Conservation (phyloP, 1,139 yeast genomes). For the Entelexis paramagnoliae region DNA sequence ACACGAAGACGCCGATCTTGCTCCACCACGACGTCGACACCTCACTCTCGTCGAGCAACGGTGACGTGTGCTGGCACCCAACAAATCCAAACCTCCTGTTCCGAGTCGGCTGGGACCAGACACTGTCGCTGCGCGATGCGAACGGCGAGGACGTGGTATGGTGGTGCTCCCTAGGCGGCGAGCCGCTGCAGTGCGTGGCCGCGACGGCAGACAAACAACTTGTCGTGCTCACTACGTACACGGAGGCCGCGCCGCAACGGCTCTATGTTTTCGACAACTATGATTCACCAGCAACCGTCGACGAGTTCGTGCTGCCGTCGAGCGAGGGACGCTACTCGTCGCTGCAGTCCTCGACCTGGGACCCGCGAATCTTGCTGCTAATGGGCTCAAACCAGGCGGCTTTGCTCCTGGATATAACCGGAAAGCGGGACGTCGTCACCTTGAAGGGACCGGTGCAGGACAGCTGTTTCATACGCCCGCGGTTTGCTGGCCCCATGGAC, state of each 20-base stretch:
- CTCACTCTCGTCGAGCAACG: background rate
- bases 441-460: conserved; percentile 21
- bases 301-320: background rate
- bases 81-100: conserved; percentile 1
- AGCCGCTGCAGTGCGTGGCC: background rate
- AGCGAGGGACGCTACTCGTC: conserved; percentile 5
- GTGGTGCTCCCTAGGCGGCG: background rate
- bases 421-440: conserved; percentile 50
- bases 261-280: conserved; percentile 1
- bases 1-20: background rate
- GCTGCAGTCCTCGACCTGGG: conserved; percentile 11
- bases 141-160: background rate
- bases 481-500: conserved; percentile 63
- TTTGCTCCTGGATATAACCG: conserved; percentile 40
- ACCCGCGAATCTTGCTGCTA: conserved; percentile 33
- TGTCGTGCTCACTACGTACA: conserved; percentile 2
- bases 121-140: background rate
- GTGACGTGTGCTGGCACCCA: conserved; percentile 14
- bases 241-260: background rate
- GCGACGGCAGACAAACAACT: background rate
- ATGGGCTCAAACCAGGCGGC: conserved; percentile 69
- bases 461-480: conserved; percentile 60
- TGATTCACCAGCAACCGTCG: background rate
- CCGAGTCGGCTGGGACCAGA: background rate
- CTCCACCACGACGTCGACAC: background rate